Evolutionary conservation across 108 stramenopile species (phyloP).

Genomic region (Cyclotella sp.): DNA sequence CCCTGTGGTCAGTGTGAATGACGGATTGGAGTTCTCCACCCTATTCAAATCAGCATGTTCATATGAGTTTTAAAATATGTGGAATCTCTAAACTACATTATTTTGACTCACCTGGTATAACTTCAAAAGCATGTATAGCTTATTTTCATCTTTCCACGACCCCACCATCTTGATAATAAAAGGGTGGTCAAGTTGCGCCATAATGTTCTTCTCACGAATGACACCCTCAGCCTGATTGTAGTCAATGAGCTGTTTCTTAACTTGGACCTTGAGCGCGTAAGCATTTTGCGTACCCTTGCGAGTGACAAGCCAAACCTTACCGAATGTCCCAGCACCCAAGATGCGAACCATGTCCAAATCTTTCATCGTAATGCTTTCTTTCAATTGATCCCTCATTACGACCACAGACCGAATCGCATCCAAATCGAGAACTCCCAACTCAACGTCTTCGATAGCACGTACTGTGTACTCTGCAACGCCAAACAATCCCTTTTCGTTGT

Average conservation of each 20-base stretch:
- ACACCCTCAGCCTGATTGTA: conserved; percentile 85
- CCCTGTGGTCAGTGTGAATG: conserved; percentile 66
- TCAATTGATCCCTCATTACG: conserved; percentile 16
- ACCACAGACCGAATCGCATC: conserved; percentile 69
- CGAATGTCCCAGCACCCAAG: conserved; percentile 94
- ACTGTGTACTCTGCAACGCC: conserved; percentile 62
- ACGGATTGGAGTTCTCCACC: conserved; percentile 87
- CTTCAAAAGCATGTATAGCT: conserved; percentile 89
- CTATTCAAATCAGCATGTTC: neutral
- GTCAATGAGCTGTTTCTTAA: conserved; percentile 85
- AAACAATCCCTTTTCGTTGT: conserved; percentile 63
- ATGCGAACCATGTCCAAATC: conserved; percentile 62
- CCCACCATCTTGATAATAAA: conserved; percentile 90
- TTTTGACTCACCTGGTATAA: conserved; percentile 61
- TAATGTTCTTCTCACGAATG: conserved; percentile 81
- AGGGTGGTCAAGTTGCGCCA: conserved; percentile 89
- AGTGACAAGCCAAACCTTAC: conserved; percentile 92
- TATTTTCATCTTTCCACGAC: conserved; percentile 83
- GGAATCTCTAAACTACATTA: neutral
- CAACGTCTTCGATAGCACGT: conserved; percentile 60
- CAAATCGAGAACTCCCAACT: conserved; percentile 68
- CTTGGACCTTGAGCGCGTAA: conserved; percentile 91
- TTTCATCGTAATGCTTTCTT: conserved; percentile 44
- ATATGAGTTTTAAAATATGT: neutral
- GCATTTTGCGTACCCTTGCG: conserved; percentile 45